These are phyloP conservation scores for Teratosphaeria pseudoeucalypti DNA, from an alignment of 2,329 filamentous ascomycete species.

Conservation along the genomic window DNA sequence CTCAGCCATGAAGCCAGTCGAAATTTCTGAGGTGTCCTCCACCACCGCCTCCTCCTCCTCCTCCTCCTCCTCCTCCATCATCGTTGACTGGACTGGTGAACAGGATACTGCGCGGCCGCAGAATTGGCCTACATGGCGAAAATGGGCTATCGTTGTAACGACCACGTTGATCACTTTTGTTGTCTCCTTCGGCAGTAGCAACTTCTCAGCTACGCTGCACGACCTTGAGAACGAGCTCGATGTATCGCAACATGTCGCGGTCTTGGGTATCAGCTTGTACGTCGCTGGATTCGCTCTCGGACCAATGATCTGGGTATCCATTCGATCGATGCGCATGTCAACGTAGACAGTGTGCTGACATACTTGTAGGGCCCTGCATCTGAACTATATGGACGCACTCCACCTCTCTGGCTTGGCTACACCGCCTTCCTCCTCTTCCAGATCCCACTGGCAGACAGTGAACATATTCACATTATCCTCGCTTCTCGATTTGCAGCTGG, in stretches of 20 bases:
- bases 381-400: background rate
- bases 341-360: background rate
- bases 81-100: background rate
- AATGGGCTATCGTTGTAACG: background rate
- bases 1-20: no score
- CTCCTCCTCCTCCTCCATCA: background rate
- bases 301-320: constrained; percentile 24
- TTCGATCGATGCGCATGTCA: background rate
- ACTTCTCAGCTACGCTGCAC: constrained; percentile 35
- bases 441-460: background rate
- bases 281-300: constrained; percentile 25
- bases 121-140: background rate
- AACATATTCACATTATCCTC: background rate
- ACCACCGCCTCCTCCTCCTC: no score
- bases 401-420: background rate
- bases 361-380: background rate
- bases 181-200: constrained; percentile 39
- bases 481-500: background rate
- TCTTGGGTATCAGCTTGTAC: constrained; percentile 40
- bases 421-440: background rate
- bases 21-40: background rate
- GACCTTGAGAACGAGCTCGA: constrained; percentile 32
- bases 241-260: constrained; percentile 39
- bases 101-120: background rate
- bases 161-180: constrained; percentile 7